Evolutionary conservation across 441 rosid genomes (phyloP).

Genomic region (Jatropha podagrica): DNA sequence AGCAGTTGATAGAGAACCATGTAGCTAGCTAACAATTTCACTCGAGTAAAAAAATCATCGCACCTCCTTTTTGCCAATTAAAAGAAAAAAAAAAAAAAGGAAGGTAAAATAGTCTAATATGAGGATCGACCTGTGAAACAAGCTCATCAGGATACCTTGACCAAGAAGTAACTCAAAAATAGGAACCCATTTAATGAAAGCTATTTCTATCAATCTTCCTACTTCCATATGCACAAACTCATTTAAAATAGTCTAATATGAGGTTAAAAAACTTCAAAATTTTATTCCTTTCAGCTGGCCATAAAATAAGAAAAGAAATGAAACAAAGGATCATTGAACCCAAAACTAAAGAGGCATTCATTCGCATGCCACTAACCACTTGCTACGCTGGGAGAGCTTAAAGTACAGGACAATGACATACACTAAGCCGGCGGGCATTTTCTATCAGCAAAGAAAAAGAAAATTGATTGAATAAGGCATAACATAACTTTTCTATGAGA

Average conservation of each 20-base stretch:
- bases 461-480: conserved; percentile 25
- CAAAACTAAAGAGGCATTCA: conserved; percentile 27
- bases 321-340: conserved; percentile 29
- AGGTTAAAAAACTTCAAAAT: conserved; percentile 9
- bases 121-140: no score
- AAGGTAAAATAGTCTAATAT: no score
- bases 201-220: background rate
- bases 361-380: conserved; percentile 37
- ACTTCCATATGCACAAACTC: background rate
- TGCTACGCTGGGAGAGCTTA: conserved; percentile 30
- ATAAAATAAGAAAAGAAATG: conserved; percentile 13
- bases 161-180: no score
- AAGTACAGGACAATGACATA: conserved; percentile 31
- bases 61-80: no score
- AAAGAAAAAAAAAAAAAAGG: no score
- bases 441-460: conserved; percentile 28
- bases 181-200: background rate
- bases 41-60: no score
- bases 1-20: no score
- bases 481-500: conserved; percentile 46
- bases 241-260: background rate
- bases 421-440: conserved; percentile 30
- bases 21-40: no score
- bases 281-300: conserved; percentile 9
- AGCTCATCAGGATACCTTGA: no score